These are phyloP conservation scores for Myriosclerotinia scirpicola DNA, from an alignment of 2,329 filamentous ascomycete species.

Conservation along the genomic window DNA sequence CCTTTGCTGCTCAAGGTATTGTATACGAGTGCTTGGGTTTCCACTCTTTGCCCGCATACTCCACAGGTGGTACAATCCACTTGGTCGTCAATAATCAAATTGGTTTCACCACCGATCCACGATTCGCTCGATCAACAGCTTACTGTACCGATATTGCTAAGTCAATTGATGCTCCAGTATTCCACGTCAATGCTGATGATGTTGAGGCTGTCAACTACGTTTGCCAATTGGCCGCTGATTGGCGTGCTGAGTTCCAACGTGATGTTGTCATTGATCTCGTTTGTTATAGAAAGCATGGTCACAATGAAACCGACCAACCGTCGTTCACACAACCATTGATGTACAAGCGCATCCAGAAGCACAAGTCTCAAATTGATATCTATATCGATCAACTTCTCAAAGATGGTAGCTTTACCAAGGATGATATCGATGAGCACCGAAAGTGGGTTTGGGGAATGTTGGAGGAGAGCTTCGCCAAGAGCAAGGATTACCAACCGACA, in stretches of 20 bases:
- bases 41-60: slow-evolving; percentile 92
- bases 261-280: slow-evolving; percentile 98
- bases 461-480: slow-evolving; percentile 94
- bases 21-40: slow-evolving; percentile 99
- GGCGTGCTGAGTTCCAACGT: slow-evolving; percentile 97
- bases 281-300: slow-evolving; percentile 98
- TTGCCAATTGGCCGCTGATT: slow-evolving; percentile 94
- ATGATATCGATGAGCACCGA: slow-evolving; percentile 98
- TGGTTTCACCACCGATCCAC: slow-evolving; percentile 97
- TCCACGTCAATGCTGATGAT: slow-evolving; percentile 99
- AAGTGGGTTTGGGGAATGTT: slow-evolving; percentile 99
- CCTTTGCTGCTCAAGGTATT: slow-evolving; percentile 92
- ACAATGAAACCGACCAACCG: slow-evolving; percentile 99
- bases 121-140: slow-evolving; percentile 93
- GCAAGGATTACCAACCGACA: slow-evolving; percentile 95
- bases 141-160: slow-evolving; percentile 99
- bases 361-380: slow-evolving; percentile 82
- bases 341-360: slow-evolving; percentile 94
- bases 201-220: slow-evolving; percentile 98
- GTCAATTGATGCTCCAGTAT: slow-evolving; percentile 95
- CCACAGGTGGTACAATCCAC: slow-evolving; percentile 95
- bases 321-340: slow-evolving; percentile 99
- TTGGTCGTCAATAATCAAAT: slow-evolving; percentile 99
- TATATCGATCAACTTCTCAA: slow-evolving; percentile 89
- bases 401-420: slow-evolving; percentile 94